phyloP scores from a whole-genome alignment of 805 yeast genomes.

The Ogataea trehalophila region DNA sequence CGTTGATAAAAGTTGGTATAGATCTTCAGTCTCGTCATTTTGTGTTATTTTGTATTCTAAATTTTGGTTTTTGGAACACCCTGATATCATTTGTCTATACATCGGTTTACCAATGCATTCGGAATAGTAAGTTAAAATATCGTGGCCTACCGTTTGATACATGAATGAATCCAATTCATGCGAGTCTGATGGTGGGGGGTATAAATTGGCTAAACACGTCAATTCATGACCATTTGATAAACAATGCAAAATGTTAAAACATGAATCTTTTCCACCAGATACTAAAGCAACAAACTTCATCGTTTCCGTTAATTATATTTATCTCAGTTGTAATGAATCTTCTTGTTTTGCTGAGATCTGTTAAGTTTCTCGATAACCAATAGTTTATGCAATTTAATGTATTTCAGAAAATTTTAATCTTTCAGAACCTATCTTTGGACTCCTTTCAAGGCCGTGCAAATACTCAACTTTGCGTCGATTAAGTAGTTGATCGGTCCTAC shows the following conservation, averaged over 20 bases:
- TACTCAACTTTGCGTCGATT: no score
- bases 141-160: conserved; percentile 98
- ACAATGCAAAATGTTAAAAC: conserved; percentile 84
- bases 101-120: conserved; percentile 77
- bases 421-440: neutral
- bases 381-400: no score
- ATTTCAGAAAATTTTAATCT: no score
- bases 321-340: neutral
- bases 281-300: conserved; percentile 93
- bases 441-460: neutral
- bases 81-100: conserved; percentile 61
- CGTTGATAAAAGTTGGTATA: conserved; percentile 45
- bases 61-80: conserved; percentile 55
- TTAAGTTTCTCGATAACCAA: no score
- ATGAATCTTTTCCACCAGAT: conserved; percentile 96
- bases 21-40: conserved; percentile 86
- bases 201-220: conserved; percentile 78
- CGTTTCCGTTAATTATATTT: neutral
- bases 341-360: no score
- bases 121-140: conserved; percentile 58
- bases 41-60: conserved; percentile 66
- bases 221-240: conserved; percentile 80
- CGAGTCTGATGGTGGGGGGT: conserved; percentile 49
- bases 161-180: conserved; percentile 86
- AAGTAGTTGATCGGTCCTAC: no score